A percentile compares a stretch with the other conserved stretches of the same genome.
Evolutionary conservation across 768 basidiomycete genomes (phyloP).

Genomic region (Kwoniella heveanensis): DNA sequence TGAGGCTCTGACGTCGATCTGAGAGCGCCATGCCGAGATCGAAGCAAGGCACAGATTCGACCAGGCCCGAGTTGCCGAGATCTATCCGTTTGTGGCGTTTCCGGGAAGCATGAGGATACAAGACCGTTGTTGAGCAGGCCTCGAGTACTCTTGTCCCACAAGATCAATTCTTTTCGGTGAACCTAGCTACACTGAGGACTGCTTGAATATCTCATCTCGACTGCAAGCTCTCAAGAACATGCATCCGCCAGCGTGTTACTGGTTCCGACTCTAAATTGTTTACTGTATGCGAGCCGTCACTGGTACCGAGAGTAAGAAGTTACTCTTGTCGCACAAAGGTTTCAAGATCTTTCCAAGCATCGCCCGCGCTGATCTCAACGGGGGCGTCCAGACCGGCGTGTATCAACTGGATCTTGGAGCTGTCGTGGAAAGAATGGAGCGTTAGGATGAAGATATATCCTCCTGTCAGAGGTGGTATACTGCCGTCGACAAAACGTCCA

Average conservation of each 20-base stretch:
- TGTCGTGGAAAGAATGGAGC: not conserved
- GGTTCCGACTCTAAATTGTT: too few species aligned
- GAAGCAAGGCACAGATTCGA: not conserved
- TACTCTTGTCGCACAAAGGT: not conserved
- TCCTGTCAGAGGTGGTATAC: too few species aligned
- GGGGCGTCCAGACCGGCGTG: not conserved
- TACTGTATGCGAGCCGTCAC: too few species aligned
- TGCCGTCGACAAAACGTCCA: not conserved
- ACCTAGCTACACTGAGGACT: too few species aligned
- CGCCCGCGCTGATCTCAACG: not conserved
- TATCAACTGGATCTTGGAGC: not conserved
- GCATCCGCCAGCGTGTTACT: too few species aligned
- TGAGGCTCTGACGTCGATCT: not conserved
- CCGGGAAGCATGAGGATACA: not conserved
- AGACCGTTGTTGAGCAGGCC: too few species aligned
- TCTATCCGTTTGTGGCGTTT: not conserved
- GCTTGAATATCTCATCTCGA: too few species aligned
- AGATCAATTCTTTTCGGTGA: too few species aligned
- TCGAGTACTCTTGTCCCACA: too few species aligned
- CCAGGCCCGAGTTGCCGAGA: not conserved
- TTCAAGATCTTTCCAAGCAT: not conserved
- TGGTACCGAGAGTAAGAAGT: not conserved
- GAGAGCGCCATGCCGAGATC: slow-evolving; percentile 1
- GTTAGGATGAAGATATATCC: not conserved
- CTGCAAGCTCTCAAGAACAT: too few species aligned